A percentile compares a stretch with the other conserved stretches of the same genome.
Evolutionary conservation across 768 basidiomycete genomes (phyloP).

Genomic region (Lentinula edodes): DNA sequence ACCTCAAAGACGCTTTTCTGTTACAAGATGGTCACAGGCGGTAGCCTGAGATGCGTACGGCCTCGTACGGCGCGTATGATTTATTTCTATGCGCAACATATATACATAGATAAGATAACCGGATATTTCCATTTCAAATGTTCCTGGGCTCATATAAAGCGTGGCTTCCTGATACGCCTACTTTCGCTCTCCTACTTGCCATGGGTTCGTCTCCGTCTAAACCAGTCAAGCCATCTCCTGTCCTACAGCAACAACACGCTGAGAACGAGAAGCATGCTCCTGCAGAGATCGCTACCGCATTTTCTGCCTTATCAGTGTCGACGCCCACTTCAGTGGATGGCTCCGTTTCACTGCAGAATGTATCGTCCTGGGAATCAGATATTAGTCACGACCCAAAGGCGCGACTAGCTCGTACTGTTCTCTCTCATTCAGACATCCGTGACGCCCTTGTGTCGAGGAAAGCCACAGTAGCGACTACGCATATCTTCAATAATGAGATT

Average conservation of each 20-base stretch:
- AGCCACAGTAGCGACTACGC: conserved; percentile 55
- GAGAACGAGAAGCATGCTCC: not conserved
- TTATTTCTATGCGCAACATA: not conserved
- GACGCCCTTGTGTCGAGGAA: conserved; percentile 58
- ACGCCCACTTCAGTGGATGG: conserved; percentile 52
- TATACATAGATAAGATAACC: not conserved
- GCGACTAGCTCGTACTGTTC: conserved; percentile 70
- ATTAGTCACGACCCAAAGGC: conserved; percentile 53
- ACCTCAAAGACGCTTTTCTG: no score
- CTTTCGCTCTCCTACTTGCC: not conserved
- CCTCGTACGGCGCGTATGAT: no score
- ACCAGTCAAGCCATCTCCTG: not conserved
- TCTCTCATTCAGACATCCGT: conserved; percentile 64
- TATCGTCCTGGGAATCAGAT: conserved; percentile 64
- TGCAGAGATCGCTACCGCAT: conserved; percentile 15
- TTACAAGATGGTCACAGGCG: no score
- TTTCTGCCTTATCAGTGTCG: conserved; percentile 26
- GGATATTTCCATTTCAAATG: not conserved
- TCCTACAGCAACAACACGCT: not conserved
- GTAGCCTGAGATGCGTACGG: no score
- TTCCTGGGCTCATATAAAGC: not conserved
- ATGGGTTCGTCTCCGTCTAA: conserved; percentile 4
- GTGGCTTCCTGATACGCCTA: not conserved
- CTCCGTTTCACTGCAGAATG: conserved; percentile 49
- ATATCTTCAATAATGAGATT: conserved; percentile 79